Evolutionary conservation across 768 basidiomycete species (phyloP), one percentile per base, ranked within the genome.

Genomic region (Boletus sp.): DNA sequence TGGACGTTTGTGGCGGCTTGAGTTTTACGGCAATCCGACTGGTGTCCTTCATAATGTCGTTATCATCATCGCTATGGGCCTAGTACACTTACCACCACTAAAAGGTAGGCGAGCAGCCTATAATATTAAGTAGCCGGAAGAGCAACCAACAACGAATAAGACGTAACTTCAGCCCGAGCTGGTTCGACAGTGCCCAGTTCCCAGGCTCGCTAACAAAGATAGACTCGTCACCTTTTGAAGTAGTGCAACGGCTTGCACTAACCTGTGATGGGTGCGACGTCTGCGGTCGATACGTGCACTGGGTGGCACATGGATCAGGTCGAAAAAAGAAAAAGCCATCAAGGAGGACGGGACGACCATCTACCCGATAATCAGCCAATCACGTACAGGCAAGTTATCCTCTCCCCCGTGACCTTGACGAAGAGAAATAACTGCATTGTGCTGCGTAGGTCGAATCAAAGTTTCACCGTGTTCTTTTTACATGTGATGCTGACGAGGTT

Each of bases 221-320:
- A 24, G 24, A 24, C 24, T 1, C 24, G 24, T 18, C 20, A 42
- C 20, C 41, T 18, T 42, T 18, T n/a, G n/a, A n/a, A 20, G 18
- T 42, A 40, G n/a, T n/a, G n/a, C 39, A 40, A 40, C 24, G 24
- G 24, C 24, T 40, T 12, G n/a, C 12, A 42, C 17, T 42, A 36
- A 51, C 32, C 17, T 56, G 33, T 56, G 55, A 35, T 35, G 40
- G n/a, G 24, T 4, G 11, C 20, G 42, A 29, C 10, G 48, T 42
- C 35, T 29, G 18, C 7, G 37, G 39, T 60, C 32, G 52, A 45
- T 40, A 50, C 24, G 58, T 28, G 59, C 52, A 61, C 39, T 40
- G 51, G 47, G n/a, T 17, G 4, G 30, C 8, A 39, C 33, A 30
- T 12, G 29, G n/a, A 28, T 37, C 29, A 45, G 9, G 35, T 10